phyloP scores from a whole-genome alignment of 768 basidiomycete genomes.

The Pleurotus eryngii region DNA sequence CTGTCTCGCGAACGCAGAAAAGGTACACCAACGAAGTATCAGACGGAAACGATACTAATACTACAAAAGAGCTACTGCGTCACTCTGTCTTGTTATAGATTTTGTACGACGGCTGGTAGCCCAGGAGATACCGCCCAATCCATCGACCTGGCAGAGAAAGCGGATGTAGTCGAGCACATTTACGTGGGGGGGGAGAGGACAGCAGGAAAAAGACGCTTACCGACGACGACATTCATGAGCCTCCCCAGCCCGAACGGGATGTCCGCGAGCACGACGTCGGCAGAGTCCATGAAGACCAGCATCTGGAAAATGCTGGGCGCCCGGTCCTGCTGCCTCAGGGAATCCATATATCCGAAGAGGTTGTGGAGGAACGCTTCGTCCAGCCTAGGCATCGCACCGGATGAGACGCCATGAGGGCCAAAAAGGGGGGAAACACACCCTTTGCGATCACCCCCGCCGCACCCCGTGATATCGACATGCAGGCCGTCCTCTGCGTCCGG shows the following conservation, averaged over 20 bases:
- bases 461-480: neutral
- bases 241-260: neutral
- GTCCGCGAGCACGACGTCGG: conserved; percentile 1
- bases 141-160: neutral
- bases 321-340: neutral
- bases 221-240: neutral
- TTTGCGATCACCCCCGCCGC: neutral
- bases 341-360: conserved; percentile 4
- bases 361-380: conserved; percentile 5
- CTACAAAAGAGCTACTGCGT: neutral
- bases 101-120: conserved; percentile 4
- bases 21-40: too few species aligned
- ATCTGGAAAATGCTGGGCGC: neutral
- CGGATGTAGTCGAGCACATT: too few species aligned
- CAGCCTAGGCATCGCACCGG: neutral
- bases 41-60: too few species aligned
- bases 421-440: neutral
- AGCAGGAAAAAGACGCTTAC: neutral
- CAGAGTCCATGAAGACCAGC: neutral
- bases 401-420: neutral
- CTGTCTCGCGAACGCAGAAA: too few species aligned
- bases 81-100: conserved; percentile 4
- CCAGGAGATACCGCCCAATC: conserved; percentile 1
- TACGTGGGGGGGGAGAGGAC: too few species aligned
- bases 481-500: conserved; percentile 1